Conservation (phyloP, 371 early-diverging fungal species). For the Saksenaea vasiformis region DNA sequence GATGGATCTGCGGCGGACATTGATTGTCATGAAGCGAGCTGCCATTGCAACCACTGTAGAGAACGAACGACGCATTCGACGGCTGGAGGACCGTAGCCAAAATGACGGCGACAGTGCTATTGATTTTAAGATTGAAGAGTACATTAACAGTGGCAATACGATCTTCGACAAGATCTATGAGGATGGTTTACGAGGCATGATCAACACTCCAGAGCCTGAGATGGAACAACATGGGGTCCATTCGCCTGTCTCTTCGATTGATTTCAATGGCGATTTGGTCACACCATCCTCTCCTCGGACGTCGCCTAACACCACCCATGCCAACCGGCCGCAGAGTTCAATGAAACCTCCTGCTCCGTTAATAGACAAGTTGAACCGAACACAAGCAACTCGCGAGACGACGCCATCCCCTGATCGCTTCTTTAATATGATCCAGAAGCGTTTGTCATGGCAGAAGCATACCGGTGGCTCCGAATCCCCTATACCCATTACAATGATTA, state of each 20-base stretch:
- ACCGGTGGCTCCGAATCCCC: slow-evolving; percentile 43
- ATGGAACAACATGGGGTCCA: slow-evolving; percentile 9
- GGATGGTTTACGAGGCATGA: slow-evolving; percentile 54
- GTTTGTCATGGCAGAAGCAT: slow-evolving; percentile 39
- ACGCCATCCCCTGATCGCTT: slow-evolving; percentile 43
- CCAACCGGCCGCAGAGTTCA: neutral
- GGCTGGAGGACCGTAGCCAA: slow-evolving; percentile 49
- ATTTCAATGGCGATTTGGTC: slow-evolving; percentile 14
- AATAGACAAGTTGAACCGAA: slow-evolving; percentile 4
- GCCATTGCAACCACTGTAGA: slow-evolving; percentile 77
- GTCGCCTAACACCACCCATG: slow-evolving; percentile 4
- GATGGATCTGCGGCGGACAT: slow-evolving; percentile 69
- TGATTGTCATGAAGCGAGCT: slow-evolving; percentile 81
- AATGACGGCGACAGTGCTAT: slow-evolving; percentile 22
- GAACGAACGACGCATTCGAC: slow-evolving; percentile 77
- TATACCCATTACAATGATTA: slow-evolving; percentile 40
- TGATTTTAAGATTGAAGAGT: slow-evolving; percentile 49
- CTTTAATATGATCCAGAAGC: slow-evolving; percentile 42
- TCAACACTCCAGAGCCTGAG: slow-evolving; percentile 38
- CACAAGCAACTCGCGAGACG: slow-evolving; percentile 9
- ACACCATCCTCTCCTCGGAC: slow-evolving; percentile 8
- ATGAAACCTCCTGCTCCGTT: slow-evolving; percentile 12
- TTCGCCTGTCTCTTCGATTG: slow-evolving; percentile 25
- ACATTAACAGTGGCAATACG: slow-evolving; percentile 50
- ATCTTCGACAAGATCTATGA: slow-evolving; percentile 67